Evolutionary conservation across 2,329 filamentous ascomycete genomes (phyloP).

Genomic region (Exutisphaerella laricina): DNA sequence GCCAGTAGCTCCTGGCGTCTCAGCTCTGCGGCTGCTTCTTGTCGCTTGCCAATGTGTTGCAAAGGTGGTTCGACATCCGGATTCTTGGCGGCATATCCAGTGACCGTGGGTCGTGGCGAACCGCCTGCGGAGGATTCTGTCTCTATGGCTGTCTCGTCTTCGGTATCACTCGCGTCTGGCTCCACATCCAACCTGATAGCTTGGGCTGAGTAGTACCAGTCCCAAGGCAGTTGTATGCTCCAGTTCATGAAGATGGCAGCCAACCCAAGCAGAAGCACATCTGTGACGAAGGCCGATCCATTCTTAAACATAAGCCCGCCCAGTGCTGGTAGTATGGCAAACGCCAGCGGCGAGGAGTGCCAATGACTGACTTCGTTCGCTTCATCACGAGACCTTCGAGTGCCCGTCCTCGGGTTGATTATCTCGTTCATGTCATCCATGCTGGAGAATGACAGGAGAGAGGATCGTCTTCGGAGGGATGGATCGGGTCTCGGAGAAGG

Average conservation of each 20-base stretch:
- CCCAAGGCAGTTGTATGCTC: slow-evolving; percentile 85
- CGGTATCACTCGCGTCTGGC: slow-evolving; percentile 7
- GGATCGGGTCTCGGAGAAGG: slow-evolving; percentile 21
- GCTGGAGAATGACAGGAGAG: slow-evolving; percentile 71
- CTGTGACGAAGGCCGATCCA: slow-evolving; percentile 76
- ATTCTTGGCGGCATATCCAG: slow-evolving; percentile 7
- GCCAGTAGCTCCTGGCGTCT: slow-evolving; percentile 70
- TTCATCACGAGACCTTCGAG: slow-evolving; percentile 32
- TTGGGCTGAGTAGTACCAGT: slow-evolving; percentile 51
- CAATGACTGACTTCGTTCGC: slow-evolving; percentile 59
- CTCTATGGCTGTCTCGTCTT: slow-evolving; percentile 22
- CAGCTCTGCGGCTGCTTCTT: slow-evolving; percentile 55
- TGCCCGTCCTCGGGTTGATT: slow-evolving; percentile 44
- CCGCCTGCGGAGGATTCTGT: slow-evolving; percentile 20
- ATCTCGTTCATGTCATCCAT: slow-evolving; percentile 67
- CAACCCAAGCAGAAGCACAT: slow-evolving; percentile 72
- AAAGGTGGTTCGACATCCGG: slow-evolving; percentile 3
- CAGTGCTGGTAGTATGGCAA: slow-evolving; percentile 81
- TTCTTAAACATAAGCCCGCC: slow-evolving; percentile 79
- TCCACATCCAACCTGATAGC: slow-evolving; percentile 24
- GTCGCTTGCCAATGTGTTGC: slow-evolving; percentile 17
- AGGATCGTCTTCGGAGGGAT: slow-evolving; percentile 59
- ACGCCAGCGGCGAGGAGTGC: slow-evolving; percentile 73
- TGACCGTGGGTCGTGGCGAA: slow-evolving; percentile 15
- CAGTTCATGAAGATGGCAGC: slow-evolving; percentile 86